These are phyloP conservation scores for Xylaria acuta DNA, from an alignment of 495 filamentous ascomycete genomes.

Conservation along the genomic window DNA sequence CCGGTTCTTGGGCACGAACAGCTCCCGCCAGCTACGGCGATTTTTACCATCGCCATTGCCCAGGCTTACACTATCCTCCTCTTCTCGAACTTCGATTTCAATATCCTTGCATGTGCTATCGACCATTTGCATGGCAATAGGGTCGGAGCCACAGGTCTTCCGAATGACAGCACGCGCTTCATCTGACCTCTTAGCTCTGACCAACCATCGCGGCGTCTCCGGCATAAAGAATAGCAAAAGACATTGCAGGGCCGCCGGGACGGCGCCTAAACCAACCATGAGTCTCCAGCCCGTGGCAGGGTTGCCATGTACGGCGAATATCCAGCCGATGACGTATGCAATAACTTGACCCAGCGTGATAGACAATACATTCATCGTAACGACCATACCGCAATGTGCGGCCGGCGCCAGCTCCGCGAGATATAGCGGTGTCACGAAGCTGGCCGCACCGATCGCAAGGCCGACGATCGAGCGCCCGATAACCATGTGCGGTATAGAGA, in stretches of 20 bases:
- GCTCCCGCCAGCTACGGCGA: conserved; percentile 45
- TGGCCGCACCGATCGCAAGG: conserved; percentile 80
- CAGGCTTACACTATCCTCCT: conserved; percentile 58
- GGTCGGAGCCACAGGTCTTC: conserved; percentile 66
- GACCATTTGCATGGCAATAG: conserved; percentile 52
- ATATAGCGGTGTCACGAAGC: conserved; percentile 82
- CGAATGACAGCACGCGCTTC: conserved; percentile 68
- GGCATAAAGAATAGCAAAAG: conserved; percentile 71
- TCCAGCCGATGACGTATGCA: conserved; percentile 80
- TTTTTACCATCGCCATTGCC: conserved; percentile 35
- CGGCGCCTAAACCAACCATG: conserved; percentile 85
- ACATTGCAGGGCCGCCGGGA: conserved; percentile 76
- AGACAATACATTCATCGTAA: conserved; percentile 79
- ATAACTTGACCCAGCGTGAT: conserved; percentile 87
- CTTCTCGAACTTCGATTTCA: conserved; percentile 71
- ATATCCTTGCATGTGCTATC: conserved; percentile 67
- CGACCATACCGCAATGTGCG: conserved; percentile 73
- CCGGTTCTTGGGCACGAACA: conserved; percentile 68
- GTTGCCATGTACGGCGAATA: conserved; percentile 60
- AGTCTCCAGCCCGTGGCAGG: conserved; percentile 74
- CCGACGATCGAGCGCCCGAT: conserved; percentile 81
- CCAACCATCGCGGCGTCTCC: conserved; percentile 87
- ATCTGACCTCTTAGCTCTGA: conserved; percentile 65
- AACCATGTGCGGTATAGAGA: conserved; percentile 73
- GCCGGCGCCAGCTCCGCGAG: conserved; percentile 86